These are phyloP conservation scores for Firmiana major DNA, from an alignment of 345 rosid genomes.

Conservation along the genomic window DNA sequence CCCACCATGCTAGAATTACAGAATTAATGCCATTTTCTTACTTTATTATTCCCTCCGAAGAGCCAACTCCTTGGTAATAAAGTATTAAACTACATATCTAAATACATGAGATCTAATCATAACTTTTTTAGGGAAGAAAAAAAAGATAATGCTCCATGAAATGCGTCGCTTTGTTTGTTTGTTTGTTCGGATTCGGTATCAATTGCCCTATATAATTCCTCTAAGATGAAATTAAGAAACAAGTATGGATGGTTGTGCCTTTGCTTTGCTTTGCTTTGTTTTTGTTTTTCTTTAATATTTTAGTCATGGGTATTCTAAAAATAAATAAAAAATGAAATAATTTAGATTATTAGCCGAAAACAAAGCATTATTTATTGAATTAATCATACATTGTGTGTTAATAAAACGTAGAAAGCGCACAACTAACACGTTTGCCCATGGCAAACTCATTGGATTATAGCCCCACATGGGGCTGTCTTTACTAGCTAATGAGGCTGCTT, in stretches of 20 bases:
- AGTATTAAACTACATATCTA: not conserved
- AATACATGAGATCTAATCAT: not conserved
- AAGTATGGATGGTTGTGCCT: not conserved
- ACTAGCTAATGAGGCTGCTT: not conserved
- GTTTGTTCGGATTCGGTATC: not conserved
- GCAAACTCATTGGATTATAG: not conserved
- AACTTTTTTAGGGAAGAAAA: not conserved
- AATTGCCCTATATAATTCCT: not conserved
- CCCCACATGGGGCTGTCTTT: slow-evolving; percentile 14
- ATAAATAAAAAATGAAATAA: not conserved
- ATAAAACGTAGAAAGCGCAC: not conserved
- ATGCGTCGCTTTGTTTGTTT: not conserved
- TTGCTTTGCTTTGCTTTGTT: too few relatives aligned
- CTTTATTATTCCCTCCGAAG: slow-evolving; percentile 3
- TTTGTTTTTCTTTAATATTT: not conserved
- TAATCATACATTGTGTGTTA: too few relatives aligned
- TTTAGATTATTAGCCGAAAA: not conserved
- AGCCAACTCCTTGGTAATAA: not conserved
- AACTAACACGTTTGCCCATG: slow-evolving; percentile 9
- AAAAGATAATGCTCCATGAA: not conserved
- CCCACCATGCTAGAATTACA: slow-evolving; percentile 5
- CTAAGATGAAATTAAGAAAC: not conserved
- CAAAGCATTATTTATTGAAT: not conserved
- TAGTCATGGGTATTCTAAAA: not conserved
- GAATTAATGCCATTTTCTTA: slow-evolving; percentile 15